phyloP scores from a whole-genome alignment of 2,329 filamentous ascomycete species.

The Talaromyces sp. region DNA sequence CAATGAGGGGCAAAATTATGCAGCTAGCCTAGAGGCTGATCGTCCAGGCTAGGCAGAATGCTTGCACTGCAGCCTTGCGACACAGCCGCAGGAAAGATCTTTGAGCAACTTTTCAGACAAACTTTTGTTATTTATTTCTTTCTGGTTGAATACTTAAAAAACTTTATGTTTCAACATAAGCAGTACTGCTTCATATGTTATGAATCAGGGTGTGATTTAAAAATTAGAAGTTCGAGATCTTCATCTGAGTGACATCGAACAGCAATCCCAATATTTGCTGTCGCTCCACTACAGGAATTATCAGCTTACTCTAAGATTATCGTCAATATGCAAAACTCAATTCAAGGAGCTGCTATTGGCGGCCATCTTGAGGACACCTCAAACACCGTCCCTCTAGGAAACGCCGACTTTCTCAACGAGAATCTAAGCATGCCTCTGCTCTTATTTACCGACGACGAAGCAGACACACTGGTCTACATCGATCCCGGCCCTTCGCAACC shows the following conservation, averaged over 20 bases:
- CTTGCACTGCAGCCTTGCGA: not conserved
- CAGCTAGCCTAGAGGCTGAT: not conserved
- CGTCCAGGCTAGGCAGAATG: not conserved
- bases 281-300: not conserved
- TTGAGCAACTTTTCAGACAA: not conserved
- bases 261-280: not conserved
- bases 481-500: slow-evolving; percentile 27
- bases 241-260: not conserved
- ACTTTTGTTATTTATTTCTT: not conserved
- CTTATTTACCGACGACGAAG: slow-evolving; percentile 23
- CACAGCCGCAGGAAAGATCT: not conserved
- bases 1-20: not conserved
- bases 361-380: not conserved
- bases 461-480: slow-evolving; percentile 39
- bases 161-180: too few species aligned
- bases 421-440: slow-evolving; percentile 21
- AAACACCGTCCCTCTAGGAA: not conserved
- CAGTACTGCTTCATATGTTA: not conserved
- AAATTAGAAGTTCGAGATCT: not conserved
- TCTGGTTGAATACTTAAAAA: too few species aligned
- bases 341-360: not conserved
- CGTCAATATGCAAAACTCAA: not conserved
- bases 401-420: not conserved
- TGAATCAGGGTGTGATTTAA: not conserved
- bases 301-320: not conserved